Conservation (phyloP, 176 grass and related monocot genomes). For the Zea mays region DNA sequence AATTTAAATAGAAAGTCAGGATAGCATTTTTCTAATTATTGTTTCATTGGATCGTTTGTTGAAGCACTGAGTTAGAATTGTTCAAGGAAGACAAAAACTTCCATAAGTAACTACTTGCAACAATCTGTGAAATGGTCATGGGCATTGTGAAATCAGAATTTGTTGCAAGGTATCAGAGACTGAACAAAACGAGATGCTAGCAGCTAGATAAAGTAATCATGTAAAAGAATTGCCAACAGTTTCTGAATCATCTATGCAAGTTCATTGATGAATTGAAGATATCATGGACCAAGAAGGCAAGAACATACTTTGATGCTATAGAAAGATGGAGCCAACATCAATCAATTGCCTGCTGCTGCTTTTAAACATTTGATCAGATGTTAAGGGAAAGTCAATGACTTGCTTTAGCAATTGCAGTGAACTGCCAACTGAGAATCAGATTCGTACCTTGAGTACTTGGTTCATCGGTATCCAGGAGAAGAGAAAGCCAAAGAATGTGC, state of each 20-base stretch:
- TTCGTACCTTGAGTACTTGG: slow-evolving; percentile 17
- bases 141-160: not conserved
- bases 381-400: not conserved
- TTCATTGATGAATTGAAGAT: not conserved
- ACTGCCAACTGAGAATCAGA: not conserved
- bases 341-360: not conserved
- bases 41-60: not conserved
- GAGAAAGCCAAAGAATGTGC: not conserved
- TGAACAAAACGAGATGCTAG: not conserved
- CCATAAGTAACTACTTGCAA: not conserved
- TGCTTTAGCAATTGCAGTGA: not conserved
- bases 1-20: not conserved
- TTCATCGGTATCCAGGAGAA: not conserved
- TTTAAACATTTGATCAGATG: slow-evolving; percentile 18
- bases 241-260: not conserved
- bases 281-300: not conserved
- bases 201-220: not conserved
- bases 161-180: not conserved
- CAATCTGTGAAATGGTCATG: not conserved
- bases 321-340: not conserved
- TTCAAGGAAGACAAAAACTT: not conserved
- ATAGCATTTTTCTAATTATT: not conserved
- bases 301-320: not conserved
- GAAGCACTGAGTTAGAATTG: not conserved
- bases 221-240: not conserved